Percentiles rank a stretch among this genome's conserved stretches.
Conservation (phyloP, 2,329 filamentous ascomycete species). For the Penicillium griseofulvum region DNA sequence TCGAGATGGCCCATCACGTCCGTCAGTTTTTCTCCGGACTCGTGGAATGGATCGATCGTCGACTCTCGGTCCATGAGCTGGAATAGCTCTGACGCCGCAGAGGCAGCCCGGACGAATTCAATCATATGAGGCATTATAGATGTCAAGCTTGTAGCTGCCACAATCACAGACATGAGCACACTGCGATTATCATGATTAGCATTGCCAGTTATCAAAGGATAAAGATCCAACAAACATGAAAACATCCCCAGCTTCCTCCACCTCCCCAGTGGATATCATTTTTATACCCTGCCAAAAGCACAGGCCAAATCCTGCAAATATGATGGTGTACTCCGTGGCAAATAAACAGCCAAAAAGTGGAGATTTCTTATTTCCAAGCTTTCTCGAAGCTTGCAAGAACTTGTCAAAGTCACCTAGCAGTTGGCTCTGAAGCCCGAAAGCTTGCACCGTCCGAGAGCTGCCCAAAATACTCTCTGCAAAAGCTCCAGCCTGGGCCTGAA, state of each 20-base stretch:
- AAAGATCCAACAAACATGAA: constrained; percentile 20
- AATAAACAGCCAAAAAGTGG: constrained; percentile 21
- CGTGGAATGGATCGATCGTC: constrained; percentile 33
- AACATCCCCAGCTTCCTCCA: constrained; percentile 26
- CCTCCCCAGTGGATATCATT: constrained; percentile 30
- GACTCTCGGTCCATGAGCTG: constrained; percentile 38
- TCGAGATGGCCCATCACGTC: constrained; percentile 31
- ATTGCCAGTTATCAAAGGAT: not conserved
- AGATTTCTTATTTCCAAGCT: constrained; percentile 17
- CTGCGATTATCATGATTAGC: constrained; percentile 6
- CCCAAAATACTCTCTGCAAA: constrained; percentile 21
- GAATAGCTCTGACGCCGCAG: constrained; percentile 44
- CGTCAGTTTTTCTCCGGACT: constrained; percentile 13
- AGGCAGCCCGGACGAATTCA: constrained; percentile 41
- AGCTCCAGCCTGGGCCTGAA: constrained; percentile 19
- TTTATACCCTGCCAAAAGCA: constrained; percentile 38
- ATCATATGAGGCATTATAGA: constrained; percentile 38
- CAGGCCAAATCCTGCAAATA: constrained; percentile 14
- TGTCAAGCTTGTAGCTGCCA: constrained; percentile 37
- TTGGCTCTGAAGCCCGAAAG: constrained; percentile 20
- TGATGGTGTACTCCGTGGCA: constrained; percentile 12
- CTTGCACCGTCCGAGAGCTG: constrained; percentile 21
- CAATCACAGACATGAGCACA: constrained; percentile 26
- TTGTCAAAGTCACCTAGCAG: constrained; percentile 19
- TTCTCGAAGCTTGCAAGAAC: constrained; percentile 15